Conservation (phyloP, 2,329 filamentous ascomycete genomes). For the Ambrosiella xylebori region DNA sequence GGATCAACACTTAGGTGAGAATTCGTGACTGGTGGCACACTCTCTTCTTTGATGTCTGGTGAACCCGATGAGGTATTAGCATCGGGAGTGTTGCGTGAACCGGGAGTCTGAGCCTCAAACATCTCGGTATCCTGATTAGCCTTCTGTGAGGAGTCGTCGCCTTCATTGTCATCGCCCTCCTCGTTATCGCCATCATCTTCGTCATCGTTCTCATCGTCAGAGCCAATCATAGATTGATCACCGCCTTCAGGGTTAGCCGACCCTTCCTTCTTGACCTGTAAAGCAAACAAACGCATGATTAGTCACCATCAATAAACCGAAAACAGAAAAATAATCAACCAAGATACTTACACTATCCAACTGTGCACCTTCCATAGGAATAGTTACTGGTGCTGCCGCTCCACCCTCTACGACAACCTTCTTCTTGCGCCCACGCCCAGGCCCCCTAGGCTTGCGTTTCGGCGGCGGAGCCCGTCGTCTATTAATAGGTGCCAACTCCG, state of each 20-base stretch:
- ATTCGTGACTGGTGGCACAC: neutral
- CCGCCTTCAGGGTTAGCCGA: slow-evolving; percentile 28
- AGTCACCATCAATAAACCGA: neutral
- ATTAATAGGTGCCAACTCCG: slow-evolving; percentile 21
- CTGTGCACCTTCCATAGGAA: slow-evolving; percentile 16
- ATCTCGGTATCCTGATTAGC: slow-evolving; percentile 8
- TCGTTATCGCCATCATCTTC: slow-evolving; percentile 30
- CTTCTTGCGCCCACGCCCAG: slow-evolving; percentile 58
- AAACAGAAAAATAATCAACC: neutral
- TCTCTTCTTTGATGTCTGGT: slow-evolving; percentile 4
- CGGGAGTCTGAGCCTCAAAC: slow-evolving; percentile 19
- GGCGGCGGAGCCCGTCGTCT: slow-evolving; percentile 54
- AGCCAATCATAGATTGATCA: slow-evolving; percentile 30
- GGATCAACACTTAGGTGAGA: neutral
- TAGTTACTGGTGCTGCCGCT: slow-evolving; percentile 20
- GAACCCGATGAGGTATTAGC: neutral
- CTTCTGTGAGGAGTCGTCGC: slow-evolving; percentile 22
- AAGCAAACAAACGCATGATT: neutral
- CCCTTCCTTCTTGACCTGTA: slow-evolving; percentile 5
- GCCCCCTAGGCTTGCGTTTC: slow-evolving; percentile 59
- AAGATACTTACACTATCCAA: neutral
- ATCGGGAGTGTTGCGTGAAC: neutral
- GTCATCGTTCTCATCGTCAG: slow-evolving; percentile 30
- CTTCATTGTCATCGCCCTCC: slow-evolving; percentile 25
- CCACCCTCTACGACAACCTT: slow-evolving; percentile 37